A percentile compares a stretch with the other conserved stretches of the same genome.
Evolutionary conservation across 495 filamentous ascomycete species (phyloP).

Genomic region (Penicillium argentinense): DNA sequence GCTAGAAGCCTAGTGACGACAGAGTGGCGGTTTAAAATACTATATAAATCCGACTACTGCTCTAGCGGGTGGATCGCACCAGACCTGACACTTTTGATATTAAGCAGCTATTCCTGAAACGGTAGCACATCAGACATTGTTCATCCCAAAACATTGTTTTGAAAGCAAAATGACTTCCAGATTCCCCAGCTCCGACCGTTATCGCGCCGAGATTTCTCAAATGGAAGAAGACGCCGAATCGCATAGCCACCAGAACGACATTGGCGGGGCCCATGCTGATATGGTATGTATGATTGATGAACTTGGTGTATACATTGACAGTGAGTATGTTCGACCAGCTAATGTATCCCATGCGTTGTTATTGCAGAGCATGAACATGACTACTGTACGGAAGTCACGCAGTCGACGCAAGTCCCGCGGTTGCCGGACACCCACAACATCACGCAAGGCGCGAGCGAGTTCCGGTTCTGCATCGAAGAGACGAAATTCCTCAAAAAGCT

Average conservation of each 20-base stretch:
- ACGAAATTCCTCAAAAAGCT: slow-evolving; percentile 4
- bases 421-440: slow-evolving; percentile 19
- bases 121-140: neutral
- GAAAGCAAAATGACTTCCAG: slow-evolving; percentile 3
- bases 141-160: neutral
- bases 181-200: slow-evolving; percentile 4
- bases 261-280: neutral
- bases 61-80: too few species aligned
- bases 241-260: slow-evolving; percentile 2
- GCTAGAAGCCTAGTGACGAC: slow-evolving; percentile 9
- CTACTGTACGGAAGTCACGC: neutral
- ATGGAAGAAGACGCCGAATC: slow-evolving; percentile 7
- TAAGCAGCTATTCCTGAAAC: slow-evolving; percentile 1
- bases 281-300: neutral
- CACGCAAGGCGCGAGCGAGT: slow-evolving; percentile 10
- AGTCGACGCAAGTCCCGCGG: slow-evolving; percentile 1
- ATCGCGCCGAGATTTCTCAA: slow-evolving; percentile 8
- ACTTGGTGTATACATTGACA: too few species aligned
- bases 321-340: too few species aligned
- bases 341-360: neutral
- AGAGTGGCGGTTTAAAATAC: slow-evolving; percentile 12
- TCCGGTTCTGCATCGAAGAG: slow-evolving; percentile 21
- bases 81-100: too few species aligned
- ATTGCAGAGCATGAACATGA: neutral
- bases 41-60: neutral